These are phyloP conservation scores for Globisporangium apiculatum DNA, from an alignment of 352 stramenopile species.

Conservation along the genomic window DNA sequence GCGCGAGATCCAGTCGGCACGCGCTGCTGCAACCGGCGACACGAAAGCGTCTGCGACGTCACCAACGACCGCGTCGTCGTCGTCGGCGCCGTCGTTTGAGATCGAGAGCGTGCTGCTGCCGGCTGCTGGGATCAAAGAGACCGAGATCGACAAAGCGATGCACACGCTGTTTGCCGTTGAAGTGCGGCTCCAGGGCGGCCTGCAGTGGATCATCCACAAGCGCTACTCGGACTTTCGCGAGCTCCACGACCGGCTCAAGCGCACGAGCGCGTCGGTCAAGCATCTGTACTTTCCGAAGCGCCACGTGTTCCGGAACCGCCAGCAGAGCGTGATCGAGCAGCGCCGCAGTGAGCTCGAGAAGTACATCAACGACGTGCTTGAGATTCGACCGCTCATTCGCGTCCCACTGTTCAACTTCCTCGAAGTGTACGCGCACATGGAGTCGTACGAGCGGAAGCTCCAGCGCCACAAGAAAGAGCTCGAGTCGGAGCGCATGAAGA, in stretches of 20 bases:
- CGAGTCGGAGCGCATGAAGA: conserved; percentile 85
- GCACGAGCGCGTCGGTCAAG: conserved; percentile 69
- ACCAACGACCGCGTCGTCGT: conserved; percentile 26
- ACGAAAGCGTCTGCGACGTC: conserved; percentile 23
- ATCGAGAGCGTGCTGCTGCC: conserved; percentile 79
- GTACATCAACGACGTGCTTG: conserved; percentile 84
- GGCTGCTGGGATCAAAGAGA: conserved; percentile 53
- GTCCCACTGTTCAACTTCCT: conserved; percentile 87
- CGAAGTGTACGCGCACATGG: conserved; percentile 82
- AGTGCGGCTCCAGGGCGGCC: conserved; percentile 63
- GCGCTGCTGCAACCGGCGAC: conserved; percentile 19
- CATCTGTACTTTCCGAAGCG: conserved; percentile 82
- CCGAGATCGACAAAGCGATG: conserved; percentile 76
- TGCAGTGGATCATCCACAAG: conserved; percentile 88
- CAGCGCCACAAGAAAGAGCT: conserved; percentile 84
- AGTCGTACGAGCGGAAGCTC: conserved; percentile 82
- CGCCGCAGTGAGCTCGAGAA: conserved; percentile 78
- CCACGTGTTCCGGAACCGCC: conserved; percentile 79
- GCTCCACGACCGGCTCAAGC: conserved; percentile 78
- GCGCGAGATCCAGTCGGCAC: conserved; percentile 41
- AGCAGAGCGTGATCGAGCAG: conserved; percentile 83
- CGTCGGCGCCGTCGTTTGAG: conserved; percentile 57
- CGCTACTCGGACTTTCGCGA: conserved; percentile 87
- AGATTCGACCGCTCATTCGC: conserved; percentile 71
- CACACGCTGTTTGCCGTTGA: conserved; percentile 82